Percentiles rank a stretch among this genome's conserved stretches.
phyloP scores from a whole-genome alignment of 768 basidiomycete species.

The Rhodotorula kratochvilovae region DNA sequence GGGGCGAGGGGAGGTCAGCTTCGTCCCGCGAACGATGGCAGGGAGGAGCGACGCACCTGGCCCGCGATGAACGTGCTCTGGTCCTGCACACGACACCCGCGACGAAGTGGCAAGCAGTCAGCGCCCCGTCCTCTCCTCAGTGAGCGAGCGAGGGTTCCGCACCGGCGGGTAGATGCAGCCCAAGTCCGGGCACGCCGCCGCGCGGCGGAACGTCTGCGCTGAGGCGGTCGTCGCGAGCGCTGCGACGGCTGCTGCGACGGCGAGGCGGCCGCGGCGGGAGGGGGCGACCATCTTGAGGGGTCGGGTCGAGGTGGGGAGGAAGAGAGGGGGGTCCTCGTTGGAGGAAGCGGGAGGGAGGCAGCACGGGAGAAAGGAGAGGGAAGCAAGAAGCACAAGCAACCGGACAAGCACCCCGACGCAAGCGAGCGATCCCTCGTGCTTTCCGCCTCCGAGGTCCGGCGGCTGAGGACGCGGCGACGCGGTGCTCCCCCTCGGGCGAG shows the following conservation, averaged over 20 bases:
- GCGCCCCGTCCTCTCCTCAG: background rate
- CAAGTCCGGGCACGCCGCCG: constrained; percentile 30
- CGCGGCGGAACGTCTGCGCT: constrained; percentile 34
- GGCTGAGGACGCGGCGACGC: no score
- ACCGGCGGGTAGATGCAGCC: constrained; percentile 43
- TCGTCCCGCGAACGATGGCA: no score
- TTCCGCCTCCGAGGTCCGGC: no score
- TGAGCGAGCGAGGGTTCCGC: background rate
- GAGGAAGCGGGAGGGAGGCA: background rate
- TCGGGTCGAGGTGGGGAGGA: background rate
- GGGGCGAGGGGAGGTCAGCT: no score
- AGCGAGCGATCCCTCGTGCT: no score
- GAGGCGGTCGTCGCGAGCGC: constrained; percentile 2
- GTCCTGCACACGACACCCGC: background rate
- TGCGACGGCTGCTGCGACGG: constrained; percentile 1
- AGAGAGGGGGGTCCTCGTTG: no score
- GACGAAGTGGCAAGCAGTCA: background rate
- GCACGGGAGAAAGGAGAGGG: background rate
- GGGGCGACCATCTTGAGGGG: background rate
- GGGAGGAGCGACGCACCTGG: background rate
- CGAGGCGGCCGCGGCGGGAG: background rate
- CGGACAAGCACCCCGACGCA: no score
- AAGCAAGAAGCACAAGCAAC: background rate
- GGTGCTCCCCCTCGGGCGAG: no score
- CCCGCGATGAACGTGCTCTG: constrained; percentile 36